Evolutionary conservation across 2,329 filamentous ascomycete species (phyloP), one percentile per base, ranked within the genome.

Genomic region (Aureobasidium subglaciale): DNA sequence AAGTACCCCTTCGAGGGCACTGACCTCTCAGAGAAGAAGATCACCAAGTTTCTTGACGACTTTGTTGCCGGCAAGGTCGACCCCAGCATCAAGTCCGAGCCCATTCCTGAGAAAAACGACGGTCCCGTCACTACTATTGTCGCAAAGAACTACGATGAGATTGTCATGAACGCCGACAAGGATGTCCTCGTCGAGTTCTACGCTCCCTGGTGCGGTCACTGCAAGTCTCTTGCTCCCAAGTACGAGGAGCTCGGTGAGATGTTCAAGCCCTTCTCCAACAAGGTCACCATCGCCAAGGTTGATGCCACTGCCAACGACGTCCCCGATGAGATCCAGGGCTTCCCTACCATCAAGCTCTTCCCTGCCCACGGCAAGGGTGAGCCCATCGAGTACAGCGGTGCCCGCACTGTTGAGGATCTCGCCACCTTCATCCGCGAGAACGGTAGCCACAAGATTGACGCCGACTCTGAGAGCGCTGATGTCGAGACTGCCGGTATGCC

Each of bases 331-430:
- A 90, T 99, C 69, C 83, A 89, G 74, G 93, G 93, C 62, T 99
- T 99, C 87, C 93, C 93, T 57, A 99, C 93, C 72, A 96, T 99
- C 83, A 97, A 97, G 83, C 83, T 99, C 64, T 99, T 84, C 87
- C 83, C 89, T 62, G 93, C 93, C 65, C 91, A 90, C 67, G 80
- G 81, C 74, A 99, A 99, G 85, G 80, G 81, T 68, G 78, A 84
- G 64, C 88, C 93, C 58, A 74, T 96, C 61, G 89, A 90, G 65
- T 99, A 96, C 83, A 81, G 79, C 62, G 93, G 93, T 65, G 82
- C 86, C 62, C 90, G 93, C 68, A 93, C 90, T 55, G 77, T 96
- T 56, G 89, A 96, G 78, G 93, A 97, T 71, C 83, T 99, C 59
- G 86, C 88, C 68, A 81, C 86, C 67, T 99, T 99, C 78, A 82